Evolutionary conservation across 768 basidiomycete species (phyloP).

Genomic region (Suillus brevipes): DNA sequence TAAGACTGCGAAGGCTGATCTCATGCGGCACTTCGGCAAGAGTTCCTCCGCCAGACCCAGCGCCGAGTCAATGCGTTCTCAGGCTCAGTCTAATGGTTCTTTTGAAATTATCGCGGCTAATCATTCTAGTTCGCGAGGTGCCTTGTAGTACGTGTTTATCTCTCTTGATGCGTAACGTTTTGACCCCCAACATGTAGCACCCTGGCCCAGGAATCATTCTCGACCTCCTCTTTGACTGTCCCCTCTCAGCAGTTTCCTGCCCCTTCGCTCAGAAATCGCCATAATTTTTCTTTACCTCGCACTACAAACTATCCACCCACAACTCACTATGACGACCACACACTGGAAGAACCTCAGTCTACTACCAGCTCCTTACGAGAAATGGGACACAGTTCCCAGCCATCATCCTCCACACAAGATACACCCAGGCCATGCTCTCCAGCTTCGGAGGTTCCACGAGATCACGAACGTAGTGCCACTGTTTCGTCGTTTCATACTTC

Average conservation of each 20-base stretch:
- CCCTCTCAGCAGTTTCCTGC: slow-evolving; percentile 22
- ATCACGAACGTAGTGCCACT: slow-evolving; percentile 15
- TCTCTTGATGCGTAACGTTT: slow-evolving; percentile 1
- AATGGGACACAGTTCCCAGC: slow-evolving; percentile 5
- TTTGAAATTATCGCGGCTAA: slow-evolving; percentile 58
- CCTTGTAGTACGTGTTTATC: slow-evolving; percentile 55
- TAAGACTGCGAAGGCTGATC: slow-evolving; percentile 33
- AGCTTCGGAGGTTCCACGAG: slow-evolving; percentile 14
- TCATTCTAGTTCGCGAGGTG: slow-evolving; percentile 50
- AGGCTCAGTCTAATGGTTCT: slow-evolving; percentile 51
- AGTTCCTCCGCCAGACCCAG: slow-evolving; percentile 58
- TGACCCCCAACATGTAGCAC: slow-evolving; percentile 38
- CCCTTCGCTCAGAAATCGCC: slow-evolving; percentile 30
- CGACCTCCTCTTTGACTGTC: slow-evolving; percentile 52
- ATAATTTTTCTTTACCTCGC: slow-evolving; percentile 46
- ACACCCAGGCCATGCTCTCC: slow-evolving; percentile 11
- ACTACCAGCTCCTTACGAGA: slow-evolving; percentile 14
- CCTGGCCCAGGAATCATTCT: slow-evolving; percentile 61
- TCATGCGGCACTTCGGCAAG: slow-evolving; percentile 49
- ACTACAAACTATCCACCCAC: slow-evolving; percentile 12
- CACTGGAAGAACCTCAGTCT: slow-evolving; percentile 8
- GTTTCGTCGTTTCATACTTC: slow-evolving; percentile 28
- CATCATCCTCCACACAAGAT: slow-evolving; percentile 7
- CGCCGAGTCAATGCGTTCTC: slow-evolving; percentile 59
- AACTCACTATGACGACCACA: slow-evolving; percentile 12